Conservation (phyloP, 352 stramenopile genomes). For the Pythium monospermum region DNA sequence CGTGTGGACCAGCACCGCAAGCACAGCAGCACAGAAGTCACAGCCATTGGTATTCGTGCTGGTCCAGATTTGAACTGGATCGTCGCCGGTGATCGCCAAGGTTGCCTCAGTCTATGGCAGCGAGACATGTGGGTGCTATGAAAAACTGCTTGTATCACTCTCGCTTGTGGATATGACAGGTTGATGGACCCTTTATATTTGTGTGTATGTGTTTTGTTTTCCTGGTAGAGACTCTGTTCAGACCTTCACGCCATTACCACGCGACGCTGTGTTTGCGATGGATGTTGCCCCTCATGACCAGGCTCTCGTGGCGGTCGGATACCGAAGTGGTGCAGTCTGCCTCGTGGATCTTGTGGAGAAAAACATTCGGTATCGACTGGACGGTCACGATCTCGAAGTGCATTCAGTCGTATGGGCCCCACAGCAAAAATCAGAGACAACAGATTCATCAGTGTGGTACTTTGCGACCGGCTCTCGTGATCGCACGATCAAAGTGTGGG, state of each 20-base stretch:
- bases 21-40: conserved; percentile 55
- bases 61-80: conserved; percentile 37
- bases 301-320: conserved; percentile 59
- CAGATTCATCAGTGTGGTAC: conserved; percentile 12
- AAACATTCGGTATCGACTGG: conserved; percentile 33
- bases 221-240: conserved; percentile 39
- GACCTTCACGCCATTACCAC: conserved; percentile 40
- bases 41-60: conserved; percentile 29
- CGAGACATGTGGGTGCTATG: conserved; percentile 45
- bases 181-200: not conserved
- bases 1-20: conserved; percentile 65
- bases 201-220: not conserved
- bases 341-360: conserved; percentile 39
- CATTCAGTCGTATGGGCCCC: conserved; percentile 46
- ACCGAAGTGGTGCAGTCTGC: conserved; percentile 59
- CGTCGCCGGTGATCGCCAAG: conserved; percentile 57
- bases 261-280: conserved; percentile 55
- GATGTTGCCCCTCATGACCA: conserved; percentile 44
- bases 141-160: not conserved
- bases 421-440: not conserved
- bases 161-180: not conserved
- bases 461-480: conserved; percentile 67
- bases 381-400: conserved; percentile 70
- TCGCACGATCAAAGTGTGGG: conserved; percentile 67
- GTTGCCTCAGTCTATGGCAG: conserved; percentile 50